A percentile compares a stretch with the other conserved stretches of the same genome.
These are phyloP conservation scores for Cercospora sojina DNA, from an alignment of 2,329 filamentous ascomycete genomes.

Conservation along the genomic window DNA sequence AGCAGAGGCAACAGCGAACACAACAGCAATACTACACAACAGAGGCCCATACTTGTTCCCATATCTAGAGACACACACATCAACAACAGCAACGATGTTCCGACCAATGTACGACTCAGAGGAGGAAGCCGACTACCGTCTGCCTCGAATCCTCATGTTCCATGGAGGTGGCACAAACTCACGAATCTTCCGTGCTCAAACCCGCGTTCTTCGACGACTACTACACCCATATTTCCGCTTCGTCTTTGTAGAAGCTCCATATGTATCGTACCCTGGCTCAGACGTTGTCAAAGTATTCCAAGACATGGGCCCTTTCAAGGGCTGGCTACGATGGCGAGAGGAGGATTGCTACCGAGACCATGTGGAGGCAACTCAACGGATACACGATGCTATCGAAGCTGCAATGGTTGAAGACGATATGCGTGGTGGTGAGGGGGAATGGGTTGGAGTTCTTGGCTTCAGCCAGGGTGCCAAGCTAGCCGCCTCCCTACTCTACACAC, in stretches of 20 bases:
- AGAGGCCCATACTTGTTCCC: neutral
- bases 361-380: constrained; percentile 8
- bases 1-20: neutral
- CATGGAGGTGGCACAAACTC: constrained; percentile 45
- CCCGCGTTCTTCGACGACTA: constrained; percentile 36
- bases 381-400: constrained; percentile 14
- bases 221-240: constrained; percentile 40
- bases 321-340: constrained; percentile 35
- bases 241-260: constrained; percentile 39
- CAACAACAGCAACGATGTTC: neutral
- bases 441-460: constrained; percentile 64
- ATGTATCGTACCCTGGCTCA: constrained; percentile 34
- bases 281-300: constrained; percentile 43
- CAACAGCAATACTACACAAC: neutral
- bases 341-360: constrained; percentile 6
- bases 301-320: constrained; percentile 38
- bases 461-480: constrained; percentile 65
- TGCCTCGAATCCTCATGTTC: constrained; percentile 41
- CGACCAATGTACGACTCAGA: constrained; percentile 6
- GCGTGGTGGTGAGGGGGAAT: constrained; percentile 55
- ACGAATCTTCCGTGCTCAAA: constrained; percentile 42
- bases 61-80: neutral
- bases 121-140: constrained; percentile 3
- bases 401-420: constrained; percentile 54
- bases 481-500: constrained; percentile 57